Conservation (phyloP, 2,329 filamentous ascomycete species). For the Daldinia sp. region DNA sequence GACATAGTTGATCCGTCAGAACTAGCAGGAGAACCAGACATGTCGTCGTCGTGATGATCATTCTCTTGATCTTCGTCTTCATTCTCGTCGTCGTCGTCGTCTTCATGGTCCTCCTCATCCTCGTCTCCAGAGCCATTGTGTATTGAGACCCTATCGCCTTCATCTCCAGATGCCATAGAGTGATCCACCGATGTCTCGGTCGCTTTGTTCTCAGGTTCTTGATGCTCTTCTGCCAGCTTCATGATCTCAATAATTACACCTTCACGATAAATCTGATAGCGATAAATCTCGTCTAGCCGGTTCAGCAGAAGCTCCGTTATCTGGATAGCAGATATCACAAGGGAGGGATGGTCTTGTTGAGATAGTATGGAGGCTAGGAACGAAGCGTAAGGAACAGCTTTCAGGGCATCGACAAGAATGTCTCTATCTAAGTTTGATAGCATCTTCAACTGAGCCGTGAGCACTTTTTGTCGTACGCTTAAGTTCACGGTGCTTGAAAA, state of each 20-base stretch:
- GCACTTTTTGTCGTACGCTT: constrained; percentile 91
- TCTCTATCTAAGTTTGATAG: constrained; percentile 88
- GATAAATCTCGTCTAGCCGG: constrained; percentile 86
- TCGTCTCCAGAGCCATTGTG: constrained; percentile 61
- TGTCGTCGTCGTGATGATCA: constrained; percentile 60
- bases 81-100: constrained; percentile 57
- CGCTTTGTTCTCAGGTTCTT: constrained; percentile 46
- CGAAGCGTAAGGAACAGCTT: constrained; percentile 91
- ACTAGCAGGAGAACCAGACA: constrained; percentile 71
- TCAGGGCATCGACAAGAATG: constrained; percentile 85
- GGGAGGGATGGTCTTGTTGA: constrained; percentile 87
- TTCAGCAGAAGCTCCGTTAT: constrained; percentile 88
- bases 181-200: constrained; percentile 44
- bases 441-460: constrained; percentile 97
- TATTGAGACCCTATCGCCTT: constrained; percentile 48
- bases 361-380: constrained; percentile 95
- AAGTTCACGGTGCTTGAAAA: constrained; percentile 98
- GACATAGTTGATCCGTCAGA: constrained; percentile 74
- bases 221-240: constrained; percentile 71
- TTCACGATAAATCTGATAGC: constrained; percentile 96
- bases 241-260: constrained; percentile 92
- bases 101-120: constrained; percentile 60
- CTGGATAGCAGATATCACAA: constrained; percentile 88
- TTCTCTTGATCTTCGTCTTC: constrained; percentile 61
- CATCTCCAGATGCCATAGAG: constrained; percentile 47